Percentiles rank a stretch among this genome's conserved stretches.
phyloP scores from a whole-genome alignment of 1,284 basidiomycete species.

The Austropuccinia psidii region DNA sequence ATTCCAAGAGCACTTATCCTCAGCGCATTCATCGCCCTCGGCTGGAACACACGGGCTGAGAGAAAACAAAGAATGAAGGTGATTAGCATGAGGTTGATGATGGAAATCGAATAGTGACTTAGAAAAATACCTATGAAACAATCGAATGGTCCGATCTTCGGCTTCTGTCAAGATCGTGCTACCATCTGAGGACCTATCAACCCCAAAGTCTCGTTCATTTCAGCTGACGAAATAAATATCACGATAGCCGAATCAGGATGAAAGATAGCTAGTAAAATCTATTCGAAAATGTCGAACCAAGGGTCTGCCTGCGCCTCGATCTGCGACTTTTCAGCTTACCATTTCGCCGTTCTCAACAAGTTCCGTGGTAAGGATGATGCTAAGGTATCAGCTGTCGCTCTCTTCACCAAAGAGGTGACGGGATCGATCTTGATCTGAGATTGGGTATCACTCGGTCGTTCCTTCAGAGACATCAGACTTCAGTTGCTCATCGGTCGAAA shows the following conservation, averaged over 20 bases:
- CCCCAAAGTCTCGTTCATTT: background rate
- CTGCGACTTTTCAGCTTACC: background rate
- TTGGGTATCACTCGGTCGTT: too few species aligned
- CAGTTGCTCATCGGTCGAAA: too few species aligned
- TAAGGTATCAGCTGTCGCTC: constrained; percentile 9
- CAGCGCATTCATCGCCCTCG: background rate
- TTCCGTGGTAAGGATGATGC: constrained; percentile 10
- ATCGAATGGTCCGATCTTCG: constrained; percentile 29
- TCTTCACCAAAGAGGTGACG: background rate
- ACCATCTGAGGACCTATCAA: constrained; percentile 29
- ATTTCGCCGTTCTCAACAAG: constrained; percentile 21
- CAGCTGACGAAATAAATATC: background rate
- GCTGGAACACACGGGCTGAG: background rate
- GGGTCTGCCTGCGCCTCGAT: too few species aligned
- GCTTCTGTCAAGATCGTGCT: constrained; percentile 29
- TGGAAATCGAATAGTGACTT: background rate
- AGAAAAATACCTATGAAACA: constrained; percentile 7
- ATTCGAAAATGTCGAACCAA: too few species aligned
- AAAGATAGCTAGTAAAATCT: background rate
- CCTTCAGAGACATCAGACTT: too few species aligned
- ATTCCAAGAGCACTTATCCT: constrained; percentile 1
- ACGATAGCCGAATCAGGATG: too few species aligned
- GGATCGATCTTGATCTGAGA: constrained; percentile 9
- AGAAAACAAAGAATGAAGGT: background rate
- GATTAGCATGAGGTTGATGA: background rate